Conservation (phyloP, 1,139 yeast genomes). For the Magnusiomyces ingens region DNA sequence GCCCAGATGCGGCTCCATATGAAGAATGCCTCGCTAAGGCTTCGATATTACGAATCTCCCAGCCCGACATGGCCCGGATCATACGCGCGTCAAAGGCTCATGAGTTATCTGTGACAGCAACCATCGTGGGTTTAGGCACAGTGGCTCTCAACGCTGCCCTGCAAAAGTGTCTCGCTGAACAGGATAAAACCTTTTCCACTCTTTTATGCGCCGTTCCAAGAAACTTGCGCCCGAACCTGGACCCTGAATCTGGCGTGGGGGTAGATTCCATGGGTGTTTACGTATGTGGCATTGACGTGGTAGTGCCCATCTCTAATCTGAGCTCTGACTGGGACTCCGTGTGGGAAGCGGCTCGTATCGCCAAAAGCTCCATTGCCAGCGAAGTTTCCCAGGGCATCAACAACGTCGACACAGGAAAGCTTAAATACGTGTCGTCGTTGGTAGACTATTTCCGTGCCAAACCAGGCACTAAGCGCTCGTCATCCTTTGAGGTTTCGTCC, state of each 20-base stretch:
- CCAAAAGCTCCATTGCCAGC: background rate
- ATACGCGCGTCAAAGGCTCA: conserved; percentile 1
- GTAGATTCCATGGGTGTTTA: conserved; percentile 12
- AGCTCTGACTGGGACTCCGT: background rate
- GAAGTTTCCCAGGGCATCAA: conserved; percentile 4
- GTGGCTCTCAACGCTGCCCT: conserved; percentile 1
- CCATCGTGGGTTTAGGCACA: conserved; percentile 1
- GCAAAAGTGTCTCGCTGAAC: background rate
- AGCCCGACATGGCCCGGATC: background rate
- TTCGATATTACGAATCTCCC: background rate
- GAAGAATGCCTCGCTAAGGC: background rate
- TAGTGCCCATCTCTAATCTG: background rate
- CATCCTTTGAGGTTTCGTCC: conserved; percentile 11
- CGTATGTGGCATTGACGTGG: conserved; percentile 6
- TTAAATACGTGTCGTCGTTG: conserved; percentile 5
- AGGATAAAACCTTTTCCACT: background rate
- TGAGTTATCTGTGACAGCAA: conserved; percentile 6
- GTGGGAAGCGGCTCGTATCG: background rate
- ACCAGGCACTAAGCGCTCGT: conserved; percentile 1
- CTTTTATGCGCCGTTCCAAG: conserved; percentile 6
- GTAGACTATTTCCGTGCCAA: conserved; percentile 3
- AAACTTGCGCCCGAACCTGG: conserved; percentile 10
- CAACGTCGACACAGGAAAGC: conserved; percentile 11
- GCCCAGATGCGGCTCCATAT: background rate
- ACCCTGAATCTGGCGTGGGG: background rate